Evolutionary conservation across 116 monocot genomes (phyloP).

Genomic region (Phalaenopsis hybrid): DNA sequence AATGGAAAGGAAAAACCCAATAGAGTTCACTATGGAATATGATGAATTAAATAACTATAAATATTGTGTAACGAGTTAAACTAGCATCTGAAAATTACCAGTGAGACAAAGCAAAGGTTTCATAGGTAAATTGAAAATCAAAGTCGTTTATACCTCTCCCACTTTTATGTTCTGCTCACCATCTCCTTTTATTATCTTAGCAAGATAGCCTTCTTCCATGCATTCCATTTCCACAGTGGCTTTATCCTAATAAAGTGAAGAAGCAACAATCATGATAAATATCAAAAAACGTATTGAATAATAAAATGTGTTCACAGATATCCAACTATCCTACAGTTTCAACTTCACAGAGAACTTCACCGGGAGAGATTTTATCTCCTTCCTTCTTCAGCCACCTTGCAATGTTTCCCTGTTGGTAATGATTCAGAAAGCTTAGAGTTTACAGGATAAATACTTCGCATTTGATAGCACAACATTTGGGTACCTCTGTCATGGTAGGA

Average conservation of each 20-base stretch:
- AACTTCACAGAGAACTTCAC: constrained; percentile 93
- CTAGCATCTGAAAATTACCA: neutral
- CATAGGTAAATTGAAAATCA: neutral
- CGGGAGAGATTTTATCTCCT: constrained; percentile 89
- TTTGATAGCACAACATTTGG: neutral
- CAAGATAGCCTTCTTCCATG: constrained; percentile 96
- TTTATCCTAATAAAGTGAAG: constrained; percentile 58
- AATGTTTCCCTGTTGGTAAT: constrained; percentile 68
- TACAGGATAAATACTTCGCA: neutral
- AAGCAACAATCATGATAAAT: neutral
- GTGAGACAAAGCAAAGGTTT: neutral
- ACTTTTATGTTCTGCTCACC: constrained; percentile 83
- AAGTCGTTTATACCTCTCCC: constrained; percentile 54
- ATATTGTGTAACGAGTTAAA: too few relatives aligned
- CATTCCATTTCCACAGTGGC: constrained; percentile 97
- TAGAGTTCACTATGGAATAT: too few relatives aligned
- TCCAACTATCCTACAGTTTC: constrained; percentile 62
- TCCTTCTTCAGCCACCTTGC: constrained; percentile 92
- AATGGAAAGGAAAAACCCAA: too few relatives aligned
- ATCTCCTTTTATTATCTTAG: constrained; percentile 83
- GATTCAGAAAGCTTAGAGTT: neutral
- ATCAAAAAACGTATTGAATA: neutral
- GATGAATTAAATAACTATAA: too few relatives aligned
- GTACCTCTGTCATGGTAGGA: constrained; percentile 98
- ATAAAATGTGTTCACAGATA: neutral